A percentile compares a stretch with the other conserved stretches of the same genome.
Conservation (phyloP, 805 yeast genomes). For the Barnettozyma botsteinii region DNA sequence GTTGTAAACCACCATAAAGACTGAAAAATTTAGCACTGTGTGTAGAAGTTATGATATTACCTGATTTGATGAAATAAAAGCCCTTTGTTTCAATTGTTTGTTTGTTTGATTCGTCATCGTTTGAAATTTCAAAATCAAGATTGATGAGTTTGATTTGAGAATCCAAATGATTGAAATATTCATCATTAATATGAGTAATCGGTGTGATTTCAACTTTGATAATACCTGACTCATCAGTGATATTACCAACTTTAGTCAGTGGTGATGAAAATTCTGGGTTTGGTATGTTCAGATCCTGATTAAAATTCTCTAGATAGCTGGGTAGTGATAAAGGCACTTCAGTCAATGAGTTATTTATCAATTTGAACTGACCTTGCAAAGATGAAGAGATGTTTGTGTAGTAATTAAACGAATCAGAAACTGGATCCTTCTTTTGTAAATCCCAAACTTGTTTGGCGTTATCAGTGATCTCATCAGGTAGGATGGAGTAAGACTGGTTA, state of each 20-base stretch:
- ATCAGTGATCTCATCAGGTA: constrained; percentile 53
- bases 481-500: constrained; percentile 45
- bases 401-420: constrained; percentile 14
- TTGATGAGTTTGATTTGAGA: constrained; percentile 35
- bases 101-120: constrained; percentile 41
- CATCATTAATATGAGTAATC: constrained; percentile 16
- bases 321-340: constrained; percentile 22
- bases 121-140: constrained; percentile 31
- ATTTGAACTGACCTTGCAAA: constrained; percentile 37
- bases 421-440: constrained; percentile 20
- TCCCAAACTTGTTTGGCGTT: constrained; percentile 52
- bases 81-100: constrained; percentile 51
- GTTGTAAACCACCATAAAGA: constrained; percentile 54
- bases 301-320: constrained; percentile 15
- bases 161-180: constrained; percentile 30
- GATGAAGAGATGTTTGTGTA: constrained; percentile 46
- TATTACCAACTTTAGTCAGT: constrained; percentile 22
- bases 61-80: constrained; percentile 59
- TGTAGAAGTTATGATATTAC: constrained; percentile 54
- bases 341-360: constrained; percentile 13
- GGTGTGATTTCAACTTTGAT: constrained; percentile 16
- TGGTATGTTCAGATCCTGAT: constrained; percentile 11
- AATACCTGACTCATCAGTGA: constrained; percentile 31
- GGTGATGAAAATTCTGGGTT: constrained; percentile 5
- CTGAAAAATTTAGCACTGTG: constrained; percentile 62